Base-by-base conservation (phyloP, 352 stramenopile species). In the Phytopythium oedochilum region DNA sequence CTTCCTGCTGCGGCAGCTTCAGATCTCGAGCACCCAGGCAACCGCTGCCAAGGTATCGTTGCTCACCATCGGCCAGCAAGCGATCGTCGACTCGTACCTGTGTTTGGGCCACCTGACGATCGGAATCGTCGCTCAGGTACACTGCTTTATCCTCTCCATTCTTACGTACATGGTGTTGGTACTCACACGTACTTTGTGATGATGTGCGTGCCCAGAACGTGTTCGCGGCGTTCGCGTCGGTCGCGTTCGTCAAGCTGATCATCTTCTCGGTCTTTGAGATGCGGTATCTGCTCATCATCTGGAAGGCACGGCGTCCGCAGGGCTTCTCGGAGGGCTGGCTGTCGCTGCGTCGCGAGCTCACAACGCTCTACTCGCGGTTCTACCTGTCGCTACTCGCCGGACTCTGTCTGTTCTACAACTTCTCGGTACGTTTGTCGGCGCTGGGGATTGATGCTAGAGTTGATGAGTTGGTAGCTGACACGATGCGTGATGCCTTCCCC, bases 211-310 rank as follows among this genome's bases (percentile, higher is more conserved):
- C 23, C 22, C 73, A 98, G 70, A 93, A 95, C n/a, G 81, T 99
- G 14, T 98, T 99, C 64, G 94, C 91, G 5, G 86, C 96, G 5
- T 98, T 99, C 71, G 94, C 92, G 1, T 97, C 85, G 26, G 92
- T 98, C 29, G 95, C 96, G 6, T 99, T 99, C 55, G 97, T 99
- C 52, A 98, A 99, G 76, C 78, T 99, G 7, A 88, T 99, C 46
- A 98, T 98, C 51, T 99, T 99, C 64, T 98, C 94, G 36, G 92
- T 99, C 36, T 98, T 99, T 62, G 96, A 99, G 66, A 98, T 99
- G 92, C 97, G 97, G 23, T 99, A 98, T 67, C 77, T 99, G 75
- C 77, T 98, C 38, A 94, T 98, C 54, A 98, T 99, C 29, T 98
- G 96, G 68, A 97, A 98, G 60, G 92, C 96, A 1, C 68, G 96